A percentile compares a stretch with the other conserved stretches of the same genome.
These are phyloP conservation scores for Saccharomycopsis phalli DNA, from an alignment of 1,139 yeast species.

Conservation along the genomic window DNA sequence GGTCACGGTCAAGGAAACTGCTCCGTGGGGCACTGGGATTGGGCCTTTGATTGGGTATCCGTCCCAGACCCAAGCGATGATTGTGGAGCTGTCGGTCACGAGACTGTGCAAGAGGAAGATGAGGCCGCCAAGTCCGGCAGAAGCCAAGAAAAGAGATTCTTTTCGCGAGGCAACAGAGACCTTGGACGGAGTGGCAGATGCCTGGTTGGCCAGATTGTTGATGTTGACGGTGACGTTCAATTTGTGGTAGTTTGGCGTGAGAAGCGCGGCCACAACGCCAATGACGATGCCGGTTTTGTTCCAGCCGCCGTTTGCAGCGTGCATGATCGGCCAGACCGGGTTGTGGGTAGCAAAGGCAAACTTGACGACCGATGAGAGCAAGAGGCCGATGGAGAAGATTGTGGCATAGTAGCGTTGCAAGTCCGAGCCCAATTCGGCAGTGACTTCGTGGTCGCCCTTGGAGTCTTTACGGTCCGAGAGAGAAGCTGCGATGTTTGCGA, in stretches of 20 bases:
- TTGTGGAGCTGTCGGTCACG: constrained; percentile 75
- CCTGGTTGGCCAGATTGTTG: neutral
- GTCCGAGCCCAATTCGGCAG: constrained; percentile 5
- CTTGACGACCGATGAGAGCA: constrained; percentile 65
- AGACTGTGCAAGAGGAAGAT: constrained; percentile 67
- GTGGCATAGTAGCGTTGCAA: constrained; percentile 38
- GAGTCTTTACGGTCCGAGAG: constrained; percentile 11
- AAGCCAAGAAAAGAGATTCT: constrained; percentile 41
- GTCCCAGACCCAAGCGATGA: constrained; percentile 89
- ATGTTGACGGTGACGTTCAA: constrained; percentile 18
- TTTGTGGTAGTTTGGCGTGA: constrained; percentile 35
- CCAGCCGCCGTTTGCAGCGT: constrained; percentile 77
- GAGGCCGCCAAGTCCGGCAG: constrained; percentile 70
- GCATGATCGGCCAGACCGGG: constrained; percentile 96
- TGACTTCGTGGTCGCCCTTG: constrained; percentile 10
- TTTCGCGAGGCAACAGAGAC: constrained; percentile 22
- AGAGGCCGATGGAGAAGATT: constrained; percentile 64
- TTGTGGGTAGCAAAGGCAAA: constrained; percentile 75
- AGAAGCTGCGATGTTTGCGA: constrained; percentile 36
- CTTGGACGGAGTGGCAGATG: constrained; percentile 14
- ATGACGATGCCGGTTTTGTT: constrained; percentile 62
- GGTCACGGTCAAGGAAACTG: constrained; percentile 53
- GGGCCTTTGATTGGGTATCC: constrained; percentile 89
- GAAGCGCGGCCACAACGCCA: constrained; percentile 56
- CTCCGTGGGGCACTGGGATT: constrained; percentile 81